Conservation (phyloP, 1,139 yeast species). For the Yamadazyma friedrichii region DNA sequence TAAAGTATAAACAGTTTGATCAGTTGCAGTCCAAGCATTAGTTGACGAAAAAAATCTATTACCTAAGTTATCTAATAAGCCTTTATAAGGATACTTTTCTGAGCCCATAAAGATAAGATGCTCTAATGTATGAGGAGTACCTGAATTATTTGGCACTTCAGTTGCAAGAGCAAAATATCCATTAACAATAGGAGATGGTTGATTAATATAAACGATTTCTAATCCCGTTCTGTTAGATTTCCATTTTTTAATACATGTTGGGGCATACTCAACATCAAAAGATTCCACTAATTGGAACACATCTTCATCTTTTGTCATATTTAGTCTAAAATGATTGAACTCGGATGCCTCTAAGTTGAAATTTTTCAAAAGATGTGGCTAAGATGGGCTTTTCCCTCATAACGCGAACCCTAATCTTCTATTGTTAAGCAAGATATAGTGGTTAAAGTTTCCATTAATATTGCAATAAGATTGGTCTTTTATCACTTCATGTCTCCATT, state of each 20-base stretch:
- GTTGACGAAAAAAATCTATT: constrained; percentile 83
- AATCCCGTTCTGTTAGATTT: constrained; percentile 75
- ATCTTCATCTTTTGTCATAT: neutral
- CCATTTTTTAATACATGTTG: constrained; percentile 69
- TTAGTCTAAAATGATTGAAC: neutral
- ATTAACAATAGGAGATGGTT: constrained; percentile 84
- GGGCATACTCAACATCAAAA: constrained; percentile 62
- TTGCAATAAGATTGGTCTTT: no score
- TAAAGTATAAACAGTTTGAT: constrained; percentile 91
- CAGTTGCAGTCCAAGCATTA: constrained; percentile 97
- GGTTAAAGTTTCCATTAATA: no score
- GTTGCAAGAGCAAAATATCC: constrained; percentile 97
- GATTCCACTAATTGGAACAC: constrained; percentile 17
- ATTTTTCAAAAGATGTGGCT: neutral
- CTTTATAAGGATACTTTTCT: constrained; percentile 84
- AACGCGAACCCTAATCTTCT: no score
- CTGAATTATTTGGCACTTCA: constrained; percentile 82
- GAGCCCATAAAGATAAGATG: constrained; percentile 96
- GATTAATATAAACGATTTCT: constrained; percentile 72
- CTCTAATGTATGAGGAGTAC: constrained; percentile 94
- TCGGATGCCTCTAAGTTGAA: neutral
- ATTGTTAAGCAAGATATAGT: no score
- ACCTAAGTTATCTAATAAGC: constrained; percentile 83
- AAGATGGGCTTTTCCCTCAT: no score
- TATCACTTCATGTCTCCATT: no score